Conservation (phyloP, 2,329 filamentous ascomycete genomes). For the Fusarium multiceps region DNA sequence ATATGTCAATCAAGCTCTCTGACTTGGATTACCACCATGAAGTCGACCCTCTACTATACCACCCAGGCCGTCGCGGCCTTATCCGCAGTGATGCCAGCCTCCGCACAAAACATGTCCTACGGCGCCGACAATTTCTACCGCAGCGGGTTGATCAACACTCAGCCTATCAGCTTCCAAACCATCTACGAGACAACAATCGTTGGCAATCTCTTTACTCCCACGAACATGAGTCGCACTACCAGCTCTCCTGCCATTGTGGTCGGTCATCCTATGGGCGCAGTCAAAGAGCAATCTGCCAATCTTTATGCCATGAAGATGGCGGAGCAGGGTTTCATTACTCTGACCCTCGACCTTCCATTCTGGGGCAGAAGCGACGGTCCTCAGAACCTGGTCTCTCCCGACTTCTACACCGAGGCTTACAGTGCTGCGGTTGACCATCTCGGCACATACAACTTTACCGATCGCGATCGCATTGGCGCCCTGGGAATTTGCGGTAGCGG, state of each 20-base stretch:
- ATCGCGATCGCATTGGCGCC: neutral
- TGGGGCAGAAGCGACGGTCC: neutral
- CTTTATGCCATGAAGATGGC: neutral
- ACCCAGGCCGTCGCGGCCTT: neutral
- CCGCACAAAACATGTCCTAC: neutral
- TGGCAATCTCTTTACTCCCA: neutral
- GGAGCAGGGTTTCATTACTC: neutral
- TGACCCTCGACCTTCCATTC: neutral
- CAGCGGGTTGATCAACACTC: neutral
- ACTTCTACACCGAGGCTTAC: neutral
- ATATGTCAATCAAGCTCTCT: neutral
- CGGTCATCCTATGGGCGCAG: constrained; percentile 7
- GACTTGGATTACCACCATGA: neutral
- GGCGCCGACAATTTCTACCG: constrained; percentile 10
- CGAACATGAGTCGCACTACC: neutral
- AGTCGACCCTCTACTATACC: neutral
- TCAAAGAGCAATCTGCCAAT: constrained; percentile 4
- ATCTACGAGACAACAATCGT: neutral
- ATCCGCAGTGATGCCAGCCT: neutral
- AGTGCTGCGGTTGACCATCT: neutral
- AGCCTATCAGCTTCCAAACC: neutral
- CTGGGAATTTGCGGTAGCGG: constrained; percentile 8
- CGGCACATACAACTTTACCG: neutral
- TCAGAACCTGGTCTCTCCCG: neutral
- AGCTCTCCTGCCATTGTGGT: neutral